Percentiles rank a stretch among this genome's conserved stretches.
Conservation (phyloP, 495 filamentous ascomycete genomes). For the Penicillium bialowiezense region DNA sequence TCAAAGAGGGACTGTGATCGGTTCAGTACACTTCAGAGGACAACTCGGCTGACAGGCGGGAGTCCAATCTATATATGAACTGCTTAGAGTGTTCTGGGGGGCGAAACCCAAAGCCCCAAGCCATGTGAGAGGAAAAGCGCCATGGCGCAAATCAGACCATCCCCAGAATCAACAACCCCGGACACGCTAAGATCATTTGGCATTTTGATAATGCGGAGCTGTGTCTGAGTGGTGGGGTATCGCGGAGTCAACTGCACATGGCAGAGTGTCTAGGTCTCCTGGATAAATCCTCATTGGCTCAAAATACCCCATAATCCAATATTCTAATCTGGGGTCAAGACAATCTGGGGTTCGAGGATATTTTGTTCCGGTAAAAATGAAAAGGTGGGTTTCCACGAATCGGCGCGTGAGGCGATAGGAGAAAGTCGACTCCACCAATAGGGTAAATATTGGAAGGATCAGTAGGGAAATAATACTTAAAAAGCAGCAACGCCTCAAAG, state of each 20-base stretch:
- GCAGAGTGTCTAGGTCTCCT: background rate
- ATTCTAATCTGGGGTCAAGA: conserved; percentile 19
- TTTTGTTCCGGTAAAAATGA: conserved; percentile 22
- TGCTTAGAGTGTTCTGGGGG: conserved; percentile 1
- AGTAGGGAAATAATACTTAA: conserved; percentile 1
- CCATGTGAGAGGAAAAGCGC: conserved; percentile 11
- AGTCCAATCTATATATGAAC: conserved; percentile 20
- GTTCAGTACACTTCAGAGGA: conserved; percentile 5
- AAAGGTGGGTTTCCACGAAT: conserved; percentile 37
- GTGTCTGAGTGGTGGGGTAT: conserved; percentile 33
- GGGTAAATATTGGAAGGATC: background rate
- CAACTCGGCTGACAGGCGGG: conserved; percentile 1
- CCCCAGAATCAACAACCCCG: conserved; percentile 11
- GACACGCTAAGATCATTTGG: conserved; percentile 19
- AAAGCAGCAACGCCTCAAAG: background rate
- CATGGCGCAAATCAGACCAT: conserved; percentile 16
- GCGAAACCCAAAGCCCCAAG: background rate
- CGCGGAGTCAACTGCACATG: conserved; percentile 14
- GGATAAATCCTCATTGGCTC: conserved; percentile 13
- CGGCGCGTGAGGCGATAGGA: conserved; percentile 11
- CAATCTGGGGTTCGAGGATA: conserved; percentile 41
- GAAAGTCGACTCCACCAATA: conserved; percentile 38
- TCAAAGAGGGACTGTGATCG: background rate
- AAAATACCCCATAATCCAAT: background rate
- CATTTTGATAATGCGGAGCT: conserved; percentile 18